These are phyloP conservation scores for Trypanosoma melophagium DNA, from an alignment of 208 protist species.

Conservation along the genomic window DNA sequence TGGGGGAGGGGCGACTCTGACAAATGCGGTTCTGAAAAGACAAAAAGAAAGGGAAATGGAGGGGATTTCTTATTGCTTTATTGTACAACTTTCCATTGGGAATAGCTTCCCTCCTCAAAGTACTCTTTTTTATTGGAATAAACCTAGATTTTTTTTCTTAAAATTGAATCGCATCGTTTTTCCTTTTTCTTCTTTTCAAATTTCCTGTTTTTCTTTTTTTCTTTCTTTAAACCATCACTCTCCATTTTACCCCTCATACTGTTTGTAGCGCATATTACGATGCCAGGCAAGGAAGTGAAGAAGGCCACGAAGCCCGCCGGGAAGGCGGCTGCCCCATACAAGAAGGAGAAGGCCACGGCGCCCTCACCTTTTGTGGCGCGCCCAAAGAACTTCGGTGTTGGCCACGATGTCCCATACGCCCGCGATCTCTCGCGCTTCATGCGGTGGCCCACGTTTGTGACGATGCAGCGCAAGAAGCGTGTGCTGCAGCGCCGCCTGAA, in stretches of 20 bases:
- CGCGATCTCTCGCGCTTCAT: slow-evolving; percentile 98
- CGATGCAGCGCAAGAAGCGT: slow-evolving; percentile 97
- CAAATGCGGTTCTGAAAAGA: background rate
- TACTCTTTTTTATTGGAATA: background rate
- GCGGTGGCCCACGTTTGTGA: slow-evolving; percentile 98
- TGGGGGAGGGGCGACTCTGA: too few species aligned
- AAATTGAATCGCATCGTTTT: too few species aligned
- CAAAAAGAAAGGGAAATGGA: background rate
- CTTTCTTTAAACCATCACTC: slow-evolving; percentile 16
- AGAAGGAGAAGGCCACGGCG: slow-evolving; percentile 53
- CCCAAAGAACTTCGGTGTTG: slow-evolving; percentile 92
- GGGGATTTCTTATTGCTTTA: background rate
- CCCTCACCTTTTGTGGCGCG: slow-evolving; percentile 72
- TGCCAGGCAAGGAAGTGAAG: slow-evolving; percentile 90
- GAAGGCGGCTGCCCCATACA: slow-evolving; percentile 79
- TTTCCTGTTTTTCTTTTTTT: slow-evolving; percentile 8
- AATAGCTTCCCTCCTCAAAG: too few species aligned
- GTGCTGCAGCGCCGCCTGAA: slow-evolving; percentile 98
- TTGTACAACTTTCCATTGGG: background rate
- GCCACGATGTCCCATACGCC: slow-evolving; percentile 92
- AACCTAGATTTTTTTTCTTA: slow-evolving; percentile 6
- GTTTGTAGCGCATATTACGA: slow-evolving; percentile 23
- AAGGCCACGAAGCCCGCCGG: slow-evolving; percentile 49
- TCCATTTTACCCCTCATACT: background rate
- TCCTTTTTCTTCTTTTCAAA: background rate